phyloP scores from a whole-genome alignment of 495 filamentous ascomycete genomes.

The Hyaloscypha variabilis region DNA sequence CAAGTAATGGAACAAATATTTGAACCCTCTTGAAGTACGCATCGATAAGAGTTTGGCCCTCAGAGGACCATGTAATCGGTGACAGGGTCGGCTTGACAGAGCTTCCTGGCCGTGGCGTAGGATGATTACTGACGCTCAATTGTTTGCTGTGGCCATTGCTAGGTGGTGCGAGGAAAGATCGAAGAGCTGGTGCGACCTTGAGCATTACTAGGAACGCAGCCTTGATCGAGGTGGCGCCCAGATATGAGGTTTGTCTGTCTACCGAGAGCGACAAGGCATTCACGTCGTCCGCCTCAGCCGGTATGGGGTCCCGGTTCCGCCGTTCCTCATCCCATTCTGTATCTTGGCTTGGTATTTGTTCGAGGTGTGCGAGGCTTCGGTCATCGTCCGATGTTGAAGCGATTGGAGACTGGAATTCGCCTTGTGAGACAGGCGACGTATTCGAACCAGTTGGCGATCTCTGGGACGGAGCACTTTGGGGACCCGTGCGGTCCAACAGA shows the following conservation, averaged over 20 bases:
- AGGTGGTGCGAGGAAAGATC: conserved; percentile 57
- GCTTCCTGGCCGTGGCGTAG: conserved; percentile 40
- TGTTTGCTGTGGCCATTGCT: conserved; percentile 42
- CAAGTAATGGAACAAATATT: conserved; percentile 74
- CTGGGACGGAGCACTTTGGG: conserved; percentile 35
- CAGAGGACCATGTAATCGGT: conserved; percentile 58
- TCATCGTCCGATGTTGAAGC: conserved; percentile 47
- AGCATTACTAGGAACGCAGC: conserved; percentile 81
- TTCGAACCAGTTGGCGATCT: conserved; percentile 28
- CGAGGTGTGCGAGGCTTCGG: conserved; percentile 48
- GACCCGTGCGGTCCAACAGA: conserved; percentile 49
- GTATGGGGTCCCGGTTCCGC: conserved; percentile 57
- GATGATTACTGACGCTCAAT: conserved; percentile 47
- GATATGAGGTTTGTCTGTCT: conserved; percentile 72
- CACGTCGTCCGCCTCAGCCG: conserved; percentile 77
- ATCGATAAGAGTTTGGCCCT: conserved; percentile 67
- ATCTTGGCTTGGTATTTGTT: conserved; percentile 56
- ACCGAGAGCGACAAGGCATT: conserved; percentile 78
- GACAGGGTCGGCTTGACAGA: conserved; percentile 44
- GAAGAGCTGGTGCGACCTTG: conserved; percentile 67
- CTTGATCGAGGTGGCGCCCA: conserved; percentile 82
- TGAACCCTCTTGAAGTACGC: conserved; percentile 80
- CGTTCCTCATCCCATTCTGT: conserved; percentile 62
- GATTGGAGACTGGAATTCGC: conserved; percentile 42
- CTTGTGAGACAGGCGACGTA: conserved; percentile 25